phyloP scores from a whole-genome alignment of 345 rosid genomes.

The Heritiera littoralis region DNA sequence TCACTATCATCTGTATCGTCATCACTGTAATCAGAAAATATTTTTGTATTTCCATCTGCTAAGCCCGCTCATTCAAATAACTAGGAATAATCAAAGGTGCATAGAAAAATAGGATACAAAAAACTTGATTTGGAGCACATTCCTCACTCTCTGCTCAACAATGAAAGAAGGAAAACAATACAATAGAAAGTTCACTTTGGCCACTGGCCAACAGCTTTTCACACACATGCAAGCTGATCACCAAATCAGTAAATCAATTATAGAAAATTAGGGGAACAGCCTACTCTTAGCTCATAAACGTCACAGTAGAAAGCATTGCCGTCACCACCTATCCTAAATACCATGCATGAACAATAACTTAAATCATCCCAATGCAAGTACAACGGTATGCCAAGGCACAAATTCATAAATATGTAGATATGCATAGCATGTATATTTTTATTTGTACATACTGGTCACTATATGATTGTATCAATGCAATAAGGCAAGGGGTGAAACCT shows the following conservation, averaged over 20 bases:
- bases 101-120: background rate
- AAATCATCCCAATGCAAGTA: background rate
- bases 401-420: background rate
- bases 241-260: background rate
- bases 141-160: background rate
- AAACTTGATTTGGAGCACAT: background rate
- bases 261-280: background rate
- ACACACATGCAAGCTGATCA: background rate
- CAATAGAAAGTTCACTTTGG: slow-evolving; percentile 26
- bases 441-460: background rate
- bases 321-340: background rate
- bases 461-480: background rate
- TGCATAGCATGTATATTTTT: background rate
- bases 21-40: slow-evolving; percentile 83
- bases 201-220: background rate
- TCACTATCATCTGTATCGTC: slow-evolving; percentile 58
- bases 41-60: slow-evolving; percentile 95
- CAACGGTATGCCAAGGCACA: background rate
- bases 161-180: background rate
- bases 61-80: slow-evolving; percentile 44
- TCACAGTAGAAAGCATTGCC: background rate
- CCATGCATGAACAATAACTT: background rate
- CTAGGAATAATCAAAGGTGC: background rate
- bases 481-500: slow-evolving; percentile 45
- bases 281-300: background rate